Base-by-base conservation (phyloP, 208 protist genomes). In the Vickermania spadyakhi region DNA sequence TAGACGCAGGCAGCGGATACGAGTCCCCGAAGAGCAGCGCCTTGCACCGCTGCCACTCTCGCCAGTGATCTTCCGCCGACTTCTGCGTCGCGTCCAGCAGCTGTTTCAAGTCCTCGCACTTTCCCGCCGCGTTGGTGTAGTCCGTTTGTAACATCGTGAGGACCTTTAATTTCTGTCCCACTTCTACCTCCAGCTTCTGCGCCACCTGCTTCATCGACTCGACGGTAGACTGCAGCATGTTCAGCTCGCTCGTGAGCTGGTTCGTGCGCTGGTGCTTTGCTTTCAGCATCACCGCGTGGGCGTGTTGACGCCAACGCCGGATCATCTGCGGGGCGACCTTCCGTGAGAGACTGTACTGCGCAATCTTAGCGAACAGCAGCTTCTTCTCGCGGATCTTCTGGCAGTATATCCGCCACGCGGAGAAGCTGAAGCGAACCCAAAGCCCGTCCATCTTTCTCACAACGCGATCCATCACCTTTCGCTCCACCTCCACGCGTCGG, bases 391-490 rank as follows among this genome's bases (percentile, higher is more conserved):
- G 57, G 18, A 91, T 58, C 54, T 70, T 64, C 18, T 71, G 64
- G 63, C 82, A 89, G 60, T 88, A 71, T 22, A 65, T 82, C 41
- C 73, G 65, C 85, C 88, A 95, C 27, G 82, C 74, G 42, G 77
- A 72, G 59, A 95, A 95, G 68, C 84, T 91, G 75, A 86, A 84
- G 58, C 86, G 88, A 21, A 88, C 41, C 83, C 84, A 95, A 55
- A 95, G 64, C 28, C 69, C 56, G 54, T 89, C 81, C 28, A 91
- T 68, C 54, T 70, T 72, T 13, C 70, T 56, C 67, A 92, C 80
- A 25, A 89, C 71, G 52, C 80, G 84, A 45, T 80, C 71, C 81
- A 92, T 87, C 31, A 95, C 76, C 3, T 64, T 59, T 58, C 71
- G 59, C 67, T 91, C 84, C 25, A 83, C 49, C 18, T 58, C 58